Percentiles rank a stretch among this genome's conserved stretches.
phyloP scores from a whole-genome alignment of 148 eudicot genomes.

The Rhododendron griersonianum region DNA sequence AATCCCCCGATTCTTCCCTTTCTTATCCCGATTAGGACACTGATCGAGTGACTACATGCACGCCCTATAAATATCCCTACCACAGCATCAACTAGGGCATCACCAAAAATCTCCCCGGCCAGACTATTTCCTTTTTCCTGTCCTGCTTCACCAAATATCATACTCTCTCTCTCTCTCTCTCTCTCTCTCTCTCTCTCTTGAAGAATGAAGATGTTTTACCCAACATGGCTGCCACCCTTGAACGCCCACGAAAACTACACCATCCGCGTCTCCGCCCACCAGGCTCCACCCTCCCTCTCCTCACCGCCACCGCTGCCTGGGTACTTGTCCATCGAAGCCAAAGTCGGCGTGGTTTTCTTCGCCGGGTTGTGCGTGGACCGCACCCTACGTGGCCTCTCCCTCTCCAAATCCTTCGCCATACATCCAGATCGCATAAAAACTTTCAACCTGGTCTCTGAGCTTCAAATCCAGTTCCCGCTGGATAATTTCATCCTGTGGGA shows the following conservation, averaged over 20 bases:
- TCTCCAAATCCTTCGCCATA: no score
- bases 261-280: neutral
- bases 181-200: neutral
- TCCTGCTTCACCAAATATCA: neutral
- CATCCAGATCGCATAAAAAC: no score
- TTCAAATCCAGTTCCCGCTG: no score
- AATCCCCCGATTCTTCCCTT: no score
- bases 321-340: neutral
- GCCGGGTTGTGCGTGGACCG: neutral
- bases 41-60: no score
- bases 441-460: no score
- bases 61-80: no score
- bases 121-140: neutral
- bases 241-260: neutral
- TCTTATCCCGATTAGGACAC: no score
- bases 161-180: neutral
- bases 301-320: neutral
- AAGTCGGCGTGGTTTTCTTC: neutral
- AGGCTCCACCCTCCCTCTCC: no score
- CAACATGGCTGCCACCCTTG: conserved; percentile 1
- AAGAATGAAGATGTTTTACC: neutral
- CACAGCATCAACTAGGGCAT: neutral
- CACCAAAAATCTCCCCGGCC: neutral
- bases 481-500: no score
- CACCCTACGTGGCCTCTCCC: no score